Conservation (phyloP, 1,139 yeast genomes). For the Starmera stellimalicola region DNA sequence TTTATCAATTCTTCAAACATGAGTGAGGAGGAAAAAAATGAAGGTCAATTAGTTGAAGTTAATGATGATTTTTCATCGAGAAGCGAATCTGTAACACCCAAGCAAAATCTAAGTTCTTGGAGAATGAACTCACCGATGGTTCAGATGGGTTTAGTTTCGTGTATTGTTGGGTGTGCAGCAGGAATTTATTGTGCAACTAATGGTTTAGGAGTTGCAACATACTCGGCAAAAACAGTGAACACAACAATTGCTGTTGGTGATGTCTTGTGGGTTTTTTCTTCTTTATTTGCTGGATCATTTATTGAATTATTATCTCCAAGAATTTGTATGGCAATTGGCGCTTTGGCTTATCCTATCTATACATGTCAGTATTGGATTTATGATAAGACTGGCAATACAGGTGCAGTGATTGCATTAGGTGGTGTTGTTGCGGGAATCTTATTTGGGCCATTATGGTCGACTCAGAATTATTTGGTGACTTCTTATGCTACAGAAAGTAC, state of each 20-base stretch:
- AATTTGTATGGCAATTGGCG: background rate
- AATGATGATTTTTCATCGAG: background rate
- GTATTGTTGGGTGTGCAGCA: slow-evolving; percentile 1
- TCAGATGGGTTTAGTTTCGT: background rate
- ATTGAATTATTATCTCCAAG: background rate
- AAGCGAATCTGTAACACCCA: background rate
- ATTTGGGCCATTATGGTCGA: background rate
- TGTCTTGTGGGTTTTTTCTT: slow-evolving; percentile 1
- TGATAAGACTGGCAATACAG: background rate
- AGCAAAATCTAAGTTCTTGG: background rate
- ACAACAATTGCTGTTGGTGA: slow-evolving; percentile 1
- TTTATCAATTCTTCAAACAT: too few species aligned
- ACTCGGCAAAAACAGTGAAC: background rate
- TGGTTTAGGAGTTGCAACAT: slow-evolving; percentile 1
- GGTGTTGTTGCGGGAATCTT: slow-evolving; percentile 1
- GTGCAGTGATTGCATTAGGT: background rate
- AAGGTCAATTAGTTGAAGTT: background rate
- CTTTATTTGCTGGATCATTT: background rate
- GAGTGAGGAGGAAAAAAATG: background rate
- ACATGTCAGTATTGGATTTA: background rate
- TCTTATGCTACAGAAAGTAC: background rate
- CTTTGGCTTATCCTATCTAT: slow-evolving; percentile 1
- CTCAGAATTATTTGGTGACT: slow-evolving; percentile 1
- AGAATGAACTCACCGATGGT: slow-evolving; percentile 1
- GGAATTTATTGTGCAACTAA: slow-evolving; percentile 1